These are phyloP conservation scores for Populus davidiana DNA, from an alignment of 345 rosid species.

Conservation along the genomic window DNA sequence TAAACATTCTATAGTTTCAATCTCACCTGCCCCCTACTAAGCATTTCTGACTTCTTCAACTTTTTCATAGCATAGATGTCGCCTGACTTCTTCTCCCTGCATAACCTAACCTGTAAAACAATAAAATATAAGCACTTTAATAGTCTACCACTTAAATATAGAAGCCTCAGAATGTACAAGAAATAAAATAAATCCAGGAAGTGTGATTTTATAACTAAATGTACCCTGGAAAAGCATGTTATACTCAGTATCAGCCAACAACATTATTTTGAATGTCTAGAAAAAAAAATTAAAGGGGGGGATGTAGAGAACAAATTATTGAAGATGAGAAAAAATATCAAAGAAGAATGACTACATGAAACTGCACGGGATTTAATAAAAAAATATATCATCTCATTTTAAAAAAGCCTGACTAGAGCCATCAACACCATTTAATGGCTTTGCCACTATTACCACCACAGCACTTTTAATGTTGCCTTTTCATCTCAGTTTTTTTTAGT, in stretches of 20 bases:
- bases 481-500: not conserved
- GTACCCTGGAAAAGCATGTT: not conserved
- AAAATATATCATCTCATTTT: not conserved
- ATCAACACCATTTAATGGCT: not conserved
- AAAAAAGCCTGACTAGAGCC: not conserved
- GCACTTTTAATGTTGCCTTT: not conserved
- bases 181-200: not conserved
- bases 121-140: slow-evolving; percentile 4
- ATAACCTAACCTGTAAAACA: slow-evolving; percentile 68
- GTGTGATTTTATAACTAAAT: not conserved
- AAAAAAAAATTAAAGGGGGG: not conserved
- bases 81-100: slow-evolving; percentile 78
- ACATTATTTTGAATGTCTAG: not conserved
- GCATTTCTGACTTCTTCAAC: slow-evolving; percentile 95
- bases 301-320: not conserved
- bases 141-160: not conserved
- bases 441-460: not conserved
- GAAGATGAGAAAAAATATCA: not conserved
- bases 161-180: not conserved
- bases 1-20: not conserved
- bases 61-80: slow-evolving; percentile 93
- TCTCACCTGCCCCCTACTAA: slow-evolving; percentile 93
- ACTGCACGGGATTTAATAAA: not conserved
- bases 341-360: not conserved
- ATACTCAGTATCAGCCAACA: not conserved